These are phyloP conservation scores for Gnomoniopsis sp. DNA, from an alignment of 2,329 filamentous ascomycete species.

Conservation along the genomic window DNA sequence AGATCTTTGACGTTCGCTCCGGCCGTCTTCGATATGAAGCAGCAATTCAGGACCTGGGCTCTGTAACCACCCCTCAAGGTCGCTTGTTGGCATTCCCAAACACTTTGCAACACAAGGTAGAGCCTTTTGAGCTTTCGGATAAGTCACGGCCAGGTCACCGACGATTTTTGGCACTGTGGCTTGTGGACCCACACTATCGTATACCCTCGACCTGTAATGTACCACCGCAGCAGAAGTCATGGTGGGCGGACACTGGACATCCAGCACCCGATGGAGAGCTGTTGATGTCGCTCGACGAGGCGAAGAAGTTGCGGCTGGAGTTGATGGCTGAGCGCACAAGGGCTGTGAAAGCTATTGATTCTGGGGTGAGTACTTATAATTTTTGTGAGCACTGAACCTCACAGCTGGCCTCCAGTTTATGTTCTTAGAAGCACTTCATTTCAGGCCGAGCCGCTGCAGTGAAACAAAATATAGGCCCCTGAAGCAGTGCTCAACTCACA, in stretches of 20 bases:
- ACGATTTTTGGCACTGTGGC: conserved; percentile 54
- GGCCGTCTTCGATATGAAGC: conserved; percentile 18
- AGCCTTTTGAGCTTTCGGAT: conserved; percentile 48
- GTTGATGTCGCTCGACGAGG: conserved; percentile 15
- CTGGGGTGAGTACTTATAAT: neutral
- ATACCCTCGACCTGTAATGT: conserved; percentile 43
- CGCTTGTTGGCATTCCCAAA: conserved; percentile 43
- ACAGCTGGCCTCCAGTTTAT: too few species aligned
- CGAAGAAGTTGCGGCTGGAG: conserved; percentile 12
- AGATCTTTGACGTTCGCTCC: conserved; percentile 16
- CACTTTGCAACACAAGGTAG: conserved; percentile 45
- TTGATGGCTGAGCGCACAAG: conserved; percentile 16
- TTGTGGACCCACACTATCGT: conserved; percentile 52
- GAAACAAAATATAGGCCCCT: too few species aligned
- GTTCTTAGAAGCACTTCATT: too few species aligned
- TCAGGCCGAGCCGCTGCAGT: too few species aligned
- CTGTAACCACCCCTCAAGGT: conserved; percentile 36
- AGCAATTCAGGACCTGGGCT: conserved; percentile 38
- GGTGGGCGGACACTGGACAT: conserved; percentile 29
- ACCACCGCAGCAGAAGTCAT: conserved; percentile 35
- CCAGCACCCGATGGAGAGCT: conserved; percentile 8
- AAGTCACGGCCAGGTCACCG: conserved; percentile 49
- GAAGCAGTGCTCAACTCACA: too few species aligned
- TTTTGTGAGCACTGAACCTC: conserved; percentile 20
- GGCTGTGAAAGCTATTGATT: neutral